Conservation (phyloP, 2,329 filamentous ascomycete genomes). For the Ilyonectria mors-panacis region DNA sequence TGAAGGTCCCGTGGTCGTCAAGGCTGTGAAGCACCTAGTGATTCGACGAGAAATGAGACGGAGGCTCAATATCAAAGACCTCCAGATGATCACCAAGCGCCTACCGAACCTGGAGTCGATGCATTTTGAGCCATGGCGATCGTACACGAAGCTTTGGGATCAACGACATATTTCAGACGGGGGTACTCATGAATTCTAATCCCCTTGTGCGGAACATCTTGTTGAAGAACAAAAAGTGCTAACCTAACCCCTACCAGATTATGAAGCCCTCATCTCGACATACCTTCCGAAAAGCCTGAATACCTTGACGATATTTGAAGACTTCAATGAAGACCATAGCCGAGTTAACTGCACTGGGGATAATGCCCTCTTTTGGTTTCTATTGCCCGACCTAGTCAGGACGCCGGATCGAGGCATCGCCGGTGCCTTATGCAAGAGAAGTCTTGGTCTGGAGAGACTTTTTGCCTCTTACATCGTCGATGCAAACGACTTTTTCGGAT, state of each 20-base stretch:
- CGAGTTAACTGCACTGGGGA: not conserved
- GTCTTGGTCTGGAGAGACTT: conserved; percentile 11
- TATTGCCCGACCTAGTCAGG: not conserved
- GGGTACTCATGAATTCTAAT: not conserved
- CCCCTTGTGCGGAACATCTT: not conserved
- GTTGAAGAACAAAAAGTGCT: not conserved
- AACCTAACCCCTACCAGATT: no score
- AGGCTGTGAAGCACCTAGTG: conserved; percentile 4
- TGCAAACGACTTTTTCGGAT: conserved; percentile 2
- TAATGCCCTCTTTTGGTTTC: not conserved
- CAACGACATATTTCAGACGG: no score
- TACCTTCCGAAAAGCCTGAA: conserved; percentile 1
- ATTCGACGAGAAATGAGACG: conserved; percentile 12
- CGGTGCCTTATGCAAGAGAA: not conserved
- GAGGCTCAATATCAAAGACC: not conserved
- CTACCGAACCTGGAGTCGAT: conserved; percentile 7
- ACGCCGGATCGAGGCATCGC: not conserved
- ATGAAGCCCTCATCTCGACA: no score
- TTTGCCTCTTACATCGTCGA: conserved; percentile 11
- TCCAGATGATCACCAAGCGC: not conserved
- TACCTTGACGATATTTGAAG: conserved; percentile 12
- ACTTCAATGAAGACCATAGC: conserved; percentile 12
- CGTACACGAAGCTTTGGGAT: no score
- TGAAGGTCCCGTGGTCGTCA: not conserved
- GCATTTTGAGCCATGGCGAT: conserved; percentile 10